Conservation (phyloP, 2,329 filamentous ascomycete species). For the Sphaerulina musiva region DNA sequence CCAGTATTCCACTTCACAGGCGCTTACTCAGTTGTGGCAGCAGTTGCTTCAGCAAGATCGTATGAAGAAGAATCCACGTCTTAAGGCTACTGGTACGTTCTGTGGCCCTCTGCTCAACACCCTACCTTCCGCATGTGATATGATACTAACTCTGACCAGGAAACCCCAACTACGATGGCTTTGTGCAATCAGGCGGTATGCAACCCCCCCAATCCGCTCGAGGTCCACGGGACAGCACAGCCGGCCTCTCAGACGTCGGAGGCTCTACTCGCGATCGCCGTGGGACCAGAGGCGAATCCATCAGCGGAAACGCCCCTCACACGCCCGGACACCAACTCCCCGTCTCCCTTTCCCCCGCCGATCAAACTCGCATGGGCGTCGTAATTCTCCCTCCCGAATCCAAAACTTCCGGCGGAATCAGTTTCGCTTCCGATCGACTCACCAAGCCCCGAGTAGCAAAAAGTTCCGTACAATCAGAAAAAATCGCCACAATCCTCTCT, state of each 20-base stretch:
- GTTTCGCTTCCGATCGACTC: slow-evolving; percentile 80
- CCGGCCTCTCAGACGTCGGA: slow-evolving; percentile 25
- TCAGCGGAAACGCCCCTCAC: slow-evolving; percentile 36
- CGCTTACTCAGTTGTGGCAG: slow-evolving; percentile 71
- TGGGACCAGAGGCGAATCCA: slow-evolving; percentile 34
- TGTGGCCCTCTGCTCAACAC: not conserved
- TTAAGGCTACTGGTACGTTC: slow-evolving; percentile 29
- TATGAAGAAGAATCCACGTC: slow-evolving; percentile 69
- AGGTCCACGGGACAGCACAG: slow-evolving; percentile 41
- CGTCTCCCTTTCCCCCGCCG: slow-evolving; percentile 61
- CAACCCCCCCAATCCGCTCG: slow-evolving; percentile 23
- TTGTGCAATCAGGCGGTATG: slow-evolving; percentile 6
- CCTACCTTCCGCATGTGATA: not conserved
- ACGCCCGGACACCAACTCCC: slow-evolving; percentile 36
- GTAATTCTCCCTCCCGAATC: slow-evolving; percentile 57
- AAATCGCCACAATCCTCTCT: slow-evolving; percentile 64
- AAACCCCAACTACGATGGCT: slow-evolving; percentile 23
- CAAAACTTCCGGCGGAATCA: slow-evolving; percentile 74
- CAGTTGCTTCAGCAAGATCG: slow-evolving; percentile 79
- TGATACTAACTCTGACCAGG: slow-evolving; percentile 12
- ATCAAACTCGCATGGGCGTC: slow-evolving; percentile 77
- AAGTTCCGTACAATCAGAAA: slow-evolving; percentile 65
- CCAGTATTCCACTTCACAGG: slow-evolving; percentile 70
- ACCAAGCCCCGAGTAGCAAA: slow-evolving; percentile 73
- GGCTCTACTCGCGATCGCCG: slow-evolving; percentile 15